phyloP scores from a whole-genome alignment of 1,284 basidiomycete genomes.

The Trametes hirsuta region DNA sequence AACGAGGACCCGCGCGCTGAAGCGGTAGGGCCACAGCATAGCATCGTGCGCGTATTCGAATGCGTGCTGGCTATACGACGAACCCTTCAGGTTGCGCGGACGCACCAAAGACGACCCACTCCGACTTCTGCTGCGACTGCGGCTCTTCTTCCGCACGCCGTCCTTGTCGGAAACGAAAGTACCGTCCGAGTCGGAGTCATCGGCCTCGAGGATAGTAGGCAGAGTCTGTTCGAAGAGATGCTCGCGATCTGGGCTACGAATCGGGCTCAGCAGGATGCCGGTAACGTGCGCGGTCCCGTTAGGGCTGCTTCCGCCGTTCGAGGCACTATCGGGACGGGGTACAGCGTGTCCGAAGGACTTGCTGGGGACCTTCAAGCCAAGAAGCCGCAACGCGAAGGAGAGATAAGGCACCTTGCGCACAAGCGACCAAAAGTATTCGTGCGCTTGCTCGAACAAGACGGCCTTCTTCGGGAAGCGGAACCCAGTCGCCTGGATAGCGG shows the following conservation, averaged over 20 bases:
- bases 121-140: slow-evolving; percentile 18
- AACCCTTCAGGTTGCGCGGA: not conserved
- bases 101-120: slow-evolving; percentile 1
- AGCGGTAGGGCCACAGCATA: slow-evolving; percentile 30
- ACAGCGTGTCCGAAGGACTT: not conserved
- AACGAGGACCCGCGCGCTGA: slow-evolving; percentile 25
- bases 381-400: slow-evolving; percentile 17
- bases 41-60: slow-evolving; percentile 23
- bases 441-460: slow-evolving; percentile 18
- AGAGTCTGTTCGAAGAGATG: slow-evolving; percentile 26
- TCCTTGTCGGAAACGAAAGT: slow-evolving; percentile 37
- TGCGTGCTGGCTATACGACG: slow-evolving; percentile 11
- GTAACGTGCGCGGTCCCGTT: slow-evolving; percentile 1
- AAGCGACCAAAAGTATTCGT: slow-evolving; percentile 9
- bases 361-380: slow-evolving; percentile 19
- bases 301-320: slow-evolving; percentile 2
- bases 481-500: slow-evolving; percentile 22
- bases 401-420: slow-evolving; percentile 19
- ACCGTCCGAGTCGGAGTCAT: slow-evolving; percentile 35
- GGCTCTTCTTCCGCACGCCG: slow-evolving; percentile 15
- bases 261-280: slow-evolving; percentile 15
- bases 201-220: slow-evolving; percentile 38
- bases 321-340: not conserved
- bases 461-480: slow-evolving; percentile 20
- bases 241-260: slow-evolving; percentile 23